Base-by-base conservation (phyloP, 805 yeast species). In the Metschnikowia anglica region DNA sequence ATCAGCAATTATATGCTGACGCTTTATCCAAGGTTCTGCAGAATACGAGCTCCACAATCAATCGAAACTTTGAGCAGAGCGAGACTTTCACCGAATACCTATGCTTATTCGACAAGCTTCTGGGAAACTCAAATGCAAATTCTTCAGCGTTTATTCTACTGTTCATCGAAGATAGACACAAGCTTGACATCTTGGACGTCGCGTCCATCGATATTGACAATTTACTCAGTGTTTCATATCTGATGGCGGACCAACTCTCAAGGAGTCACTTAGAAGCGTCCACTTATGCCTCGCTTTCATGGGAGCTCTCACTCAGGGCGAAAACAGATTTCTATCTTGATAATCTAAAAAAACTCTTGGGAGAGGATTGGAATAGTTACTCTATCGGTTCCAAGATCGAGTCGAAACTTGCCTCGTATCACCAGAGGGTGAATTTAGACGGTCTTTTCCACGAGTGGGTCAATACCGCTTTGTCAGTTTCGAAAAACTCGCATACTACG, bases 331-430 rank as follows among this genome's bases (percentile, higher is more conserved):
- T 55, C 44, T 68, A 63, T 41, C 35, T 53, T 10, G 24, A n/a
- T 0, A 53, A 52, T 29, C 51, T 70, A 12, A 41, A 49, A 7
- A 43, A 34, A n/a, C 33, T 63, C 5, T 53, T 68, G 17, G 76
- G 76, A 0, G 34, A 39, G 2, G 60, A 59, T 28, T 70, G 76
- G 76, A 52, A 53, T 30, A 61, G 65, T 35, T 70, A 62, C 47
- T 61, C 73, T 2, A 33, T 58, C 11, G 97, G 96, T 0, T 74
- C 72, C 39, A 77, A 74, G 47, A 74, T 91, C 1, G 66, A 74
- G 9, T 59, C 66, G 1, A 86, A 79, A 46, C 70, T 78, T 18
- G 51, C 58, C 2, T 60, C 66, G 0, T 66, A 85, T 36, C 53
- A 68, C n/a, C 61, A 66, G 18, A 76, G 72, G 36, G 60, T 81